phyloP scores from a whole-genome alignment of 352 stramenopile species.

The Phytopythium vexans region DNA sequence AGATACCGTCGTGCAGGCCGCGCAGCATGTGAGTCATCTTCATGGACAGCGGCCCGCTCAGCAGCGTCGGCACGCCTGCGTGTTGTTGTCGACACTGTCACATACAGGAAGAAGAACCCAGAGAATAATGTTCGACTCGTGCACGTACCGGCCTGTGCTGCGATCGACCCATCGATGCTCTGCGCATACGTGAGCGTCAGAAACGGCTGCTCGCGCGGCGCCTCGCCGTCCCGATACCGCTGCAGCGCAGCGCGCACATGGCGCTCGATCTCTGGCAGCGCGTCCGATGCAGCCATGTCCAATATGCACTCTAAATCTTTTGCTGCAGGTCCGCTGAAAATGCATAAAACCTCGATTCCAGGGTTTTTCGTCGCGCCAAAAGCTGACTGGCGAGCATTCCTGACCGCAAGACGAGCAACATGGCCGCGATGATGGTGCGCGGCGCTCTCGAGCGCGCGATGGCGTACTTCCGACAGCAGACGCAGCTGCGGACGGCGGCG shows the following conservation, averaged over 20 bases:
- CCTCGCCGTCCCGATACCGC: conserved; percentile 9
- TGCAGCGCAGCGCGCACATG: conserved; percentile 25
- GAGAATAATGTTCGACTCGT: neutral
- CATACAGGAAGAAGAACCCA: conserved; percentile 1
- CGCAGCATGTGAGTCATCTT: conserved; percentile 88
- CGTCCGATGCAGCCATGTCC: conserved; percentile 15
- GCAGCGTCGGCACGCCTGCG: conserved; percentile 55
- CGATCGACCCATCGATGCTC: conserved; percentile 86
- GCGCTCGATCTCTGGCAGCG: conserved; percentile 22
- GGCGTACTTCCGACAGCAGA: conserved; percentile 50
- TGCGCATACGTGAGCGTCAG: conserved; percentile 89
- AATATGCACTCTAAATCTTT: neutral
- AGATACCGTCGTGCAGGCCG: conserved; percentile 82
- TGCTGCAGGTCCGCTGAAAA: too few species aligned
- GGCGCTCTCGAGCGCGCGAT: conserved; percentile 66
- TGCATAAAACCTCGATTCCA: neutral
- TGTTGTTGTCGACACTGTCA: neutral
- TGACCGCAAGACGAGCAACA: conserved; percentile 12
- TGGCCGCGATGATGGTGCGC: conserved; percentile 62
- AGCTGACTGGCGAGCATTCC: neutral
- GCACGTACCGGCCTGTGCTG: conserved; percentile 46
- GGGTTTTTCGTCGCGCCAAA: neutral
- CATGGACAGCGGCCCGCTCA: conserved; percentile 70
- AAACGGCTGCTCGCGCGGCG: conserved; percentile 24
- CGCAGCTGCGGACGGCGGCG: conserved; percentile 32